phyloP scores from a whole-genome alignment of 1,284 basidiomycete species.

The Marasmius fiardii region DNA sequence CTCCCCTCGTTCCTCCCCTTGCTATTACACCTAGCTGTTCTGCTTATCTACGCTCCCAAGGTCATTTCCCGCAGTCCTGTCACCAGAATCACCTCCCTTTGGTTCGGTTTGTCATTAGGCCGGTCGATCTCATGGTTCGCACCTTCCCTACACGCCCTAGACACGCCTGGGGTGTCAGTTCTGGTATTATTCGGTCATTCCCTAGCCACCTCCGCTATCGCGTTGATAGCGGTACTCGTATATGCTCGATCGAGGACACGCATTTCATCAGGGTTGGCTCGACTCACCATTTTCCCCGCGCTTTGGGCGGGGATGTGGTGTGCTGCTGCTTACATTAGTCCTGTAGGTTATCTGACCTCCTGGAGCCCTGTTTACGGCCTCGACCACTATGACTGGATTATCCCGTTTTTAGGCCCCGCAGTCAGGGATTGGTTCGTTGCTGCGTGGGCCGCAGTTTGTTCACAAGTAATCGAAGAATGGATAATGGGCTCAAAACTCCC shows the following conservation, averaged over 20 bases:
- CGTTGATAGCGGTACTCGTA: conserved; percentile 36
- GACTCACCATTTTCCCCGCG: conserved; percentile 58
- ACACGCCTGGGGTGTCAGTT: conserved; percentile 46
- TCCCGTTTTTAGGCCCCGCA: conserved; percentile 50
- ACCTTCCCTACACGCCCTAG: conserved; percentile 54
- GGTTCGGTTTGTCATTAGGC: conserved; percentile 41
- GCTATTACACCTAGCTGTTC: conserved; percentile 39
- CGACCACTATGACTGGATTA: conserved; percentile 60
- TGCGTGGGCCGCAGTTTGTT: conserved; percentile 65
- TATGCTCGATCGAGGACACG: conserved; percentile 33
- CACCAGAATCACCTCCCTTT: conserved; percentile 30
- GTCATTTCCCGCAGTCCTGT: conserved; percentile 34
- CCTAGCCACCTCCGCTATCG: conserved; percentile 39
- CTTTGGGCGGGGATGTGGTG: conserved; percentile 66
- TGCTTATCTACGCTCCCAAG: conserved; percentile 49
- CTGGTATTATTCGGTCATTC: conserved; percentile 39
- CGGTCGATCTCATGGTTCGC: conserved; percentile 43
- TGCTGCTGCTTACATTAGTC: conserved; percentile 46
- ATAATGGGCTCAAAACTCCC: conserved; percentile 41
- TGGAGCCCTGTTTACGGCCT: conserved; percentile 61
- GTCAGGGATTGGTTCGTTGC: conserved; percentile 69
- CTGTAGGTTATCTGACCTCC: conserved; percentile 63
- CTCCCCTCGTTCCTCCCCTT: conserved; percentile 51
- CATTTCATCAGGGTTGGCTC: conserved; percentile 33
- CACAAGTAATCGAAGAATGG: conserved; percentile 51